These are phyloP conservation scores for Gossypioides kirkii DNA, from an alignment of 345 rosid genomes.

Conservation along the genomic window DNA sequence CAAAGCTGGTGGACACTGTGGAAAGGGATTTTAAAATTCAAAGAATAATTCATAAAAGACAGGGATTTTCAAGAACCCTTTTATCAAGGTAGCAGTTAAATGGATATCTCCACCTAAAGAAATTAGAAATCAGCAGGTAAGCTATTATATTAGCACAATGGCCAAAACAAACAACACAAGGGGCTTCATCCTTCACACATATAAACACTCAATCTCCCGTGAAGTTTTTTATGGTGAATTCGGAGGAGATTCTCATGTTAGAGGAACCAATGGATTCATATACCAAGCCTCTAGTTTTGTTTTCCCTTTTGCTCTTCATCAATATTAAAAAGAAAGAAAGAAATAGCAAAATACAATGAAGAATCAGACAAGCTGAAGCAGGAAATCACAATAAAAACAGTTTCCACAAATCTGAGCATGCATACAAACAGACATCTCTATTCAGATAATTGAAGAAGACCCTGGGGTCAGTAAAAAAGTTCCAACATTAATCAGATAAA, in stretches of 20 bases:
- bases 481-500: neutral
- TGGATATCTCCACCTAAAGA: conserved; percentile 12
- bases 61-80: neutral
- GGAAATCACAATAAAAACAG: neutral
- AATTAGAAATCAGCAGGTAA: neutral
- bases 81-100: neutral
- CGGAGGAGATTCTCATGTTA: neutral
- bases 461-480: neutral
- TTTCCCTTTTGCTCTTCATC: neutral
- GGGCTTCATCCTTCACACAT: neutral
- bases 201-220: neutral
- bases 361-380: neutral
- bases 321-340: neutral
- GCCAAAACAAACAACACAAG: neutral
- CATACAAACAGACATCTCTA: neutral
- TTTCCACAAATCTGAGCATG: neutral
- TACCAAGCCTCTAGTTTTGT: neutral
- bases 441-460: neutral
- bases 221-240: neutral
- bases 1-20: conserved; percentile 58
- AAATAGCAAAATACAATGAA: neutral
- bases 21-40: conserved; percentile 14
- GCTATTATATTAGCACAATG: neutral
- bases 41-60: conserved; percentile 4
- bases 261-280: neutral